Percentiles rank a stretch among this genome's conserved stretches.
phyloP scores from a whole-genome alignment of 495 filamentous ascomycete species.

The Penicillium malachiteum region DNA sequence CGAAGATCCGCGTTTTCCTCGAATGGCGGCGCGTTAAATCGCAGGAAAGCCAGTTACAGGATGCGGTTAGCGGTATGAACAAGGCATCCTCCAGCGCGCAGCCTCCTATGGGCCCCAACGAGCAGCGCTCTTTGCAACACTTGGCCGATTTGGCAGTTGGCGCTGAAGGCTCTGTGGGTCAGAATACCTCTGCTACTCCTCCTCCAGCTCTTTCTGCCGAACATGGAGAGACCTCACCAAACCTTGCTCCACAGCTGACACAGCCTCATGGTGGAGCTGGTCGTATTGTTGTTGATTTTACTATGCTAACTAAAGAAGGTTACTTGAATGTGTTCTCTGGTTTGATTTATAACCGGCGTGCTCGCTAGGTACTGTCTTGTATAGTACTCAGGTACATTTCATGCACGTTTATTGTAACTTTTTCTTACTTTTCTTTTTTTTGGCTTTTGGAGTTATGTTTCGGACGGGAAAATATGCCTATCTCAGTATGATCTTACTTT shows the following conservation, averaged over 20 bases:
- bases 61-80: conserved; percentile 23
- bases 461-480: too few relatives aligned
- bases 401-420: too few relatives aligned
- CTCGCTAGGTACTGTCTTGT: background rate
- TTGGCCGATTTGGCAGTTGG: conserved; percentile 63
- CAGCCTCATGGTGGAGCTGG: conserved; percentile 26
- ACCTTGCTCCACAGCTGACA: conserved; percentile 29
- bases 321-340: conserved; percentile 49
- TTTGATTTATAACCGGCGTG: conserved; percentile 36
- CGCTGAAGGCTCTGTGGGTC: conserved; percentile 42
- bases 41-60: conserved; percentile 41
- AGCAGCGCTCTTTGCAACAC: conserved; percentile 57
- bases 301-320: conserved; percentile 44
- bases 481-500: too few relatives aligned
- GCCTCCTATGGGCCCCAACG: conserved; percentile 45
- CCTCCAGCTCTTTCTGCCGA: conserved; percentile 35
- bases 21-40: conserved; percentile 44
- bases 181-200: conserved; percentile 31
- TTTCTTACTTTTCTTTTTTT: background rate
- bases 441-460: too few relatives aligned
- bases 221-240: conserved; percentile 30
- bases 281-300: conserved; percentile 44
- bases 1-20: conserved; percentile 48
- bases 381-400: too few relatives aligned
- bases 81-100: conserved; percentile 24